A percentile compares a stretch with the other conserved stretches of the same genome.
Conservation (phyloP, 2,329 filamentous ascomycete genomes). For the Fusarium solani-melongenae region DNA sequence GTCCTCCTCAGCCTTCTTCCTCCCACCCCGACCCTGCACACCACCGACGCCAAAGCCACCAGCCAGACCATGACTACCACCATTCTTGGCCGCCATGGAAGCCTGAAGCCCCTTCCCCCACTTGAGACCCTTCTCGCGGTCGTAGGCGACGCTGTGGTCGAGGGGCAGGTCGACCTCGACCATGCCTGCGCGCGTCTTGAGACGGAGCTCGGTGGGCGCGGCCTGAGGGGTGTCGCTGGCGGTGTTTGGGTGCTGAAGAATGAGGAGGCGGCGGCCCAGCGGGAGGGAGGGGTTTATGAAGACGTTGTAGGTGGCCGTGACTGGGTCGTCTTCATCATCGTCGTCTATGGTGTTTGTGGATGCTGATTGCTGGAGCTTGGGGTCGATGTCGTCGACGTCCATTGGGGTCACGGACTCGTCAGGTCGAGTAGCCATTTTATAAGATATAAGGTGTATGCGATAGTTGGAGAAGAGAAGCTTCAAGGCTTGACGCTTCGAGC, state of each 20-base stretch:
- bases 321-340: conserved; percentile 69
- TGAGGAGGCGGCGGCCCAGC: conserved; percentile 73
- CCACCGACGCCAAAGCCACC: conserved; percentile 76
- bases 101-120: conserved; percentile 83
- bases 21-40: conserved; percentile 53
- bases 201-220: conserved; percentile 77
- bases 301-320: conserved; percentile 82
- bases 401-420: conserved; percentile 29
- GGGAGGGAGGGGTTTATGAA: conserved; percentile 82
- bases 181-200: conserved; percentile 86
- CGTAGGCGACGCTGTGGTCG: conserved; percentile 78
- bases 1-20: conserved; percentile 55
- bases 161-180: conserved; percentile 93
- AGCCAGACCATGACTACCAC: conserved; percentile 75
- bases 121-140: conserved; percentile 81
- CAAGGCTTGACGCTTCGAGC: neutral
- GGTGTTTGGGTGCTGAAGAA: conserved; percentile 91
- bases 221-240: conserved; percentile 62
- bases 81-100: conserved; percentile 67
- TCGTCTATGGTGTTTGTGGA: conserved; percentile 19
- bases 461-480: neutral
- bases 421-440: conserved; percentile 22
- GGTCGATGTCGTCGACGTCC: conserved; percentile 37
- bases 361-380: conserved; percentile 20
- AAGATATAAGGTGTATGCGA: accelerated